A percentile compares a stretch with the other conserved stretches of the same genome.
These are phyloP conservation scores for Chlorociboria aeruginascens DNA, from an alignment of 495 filamentous ascomycete species.

Conservation along the genomic window DNA sequence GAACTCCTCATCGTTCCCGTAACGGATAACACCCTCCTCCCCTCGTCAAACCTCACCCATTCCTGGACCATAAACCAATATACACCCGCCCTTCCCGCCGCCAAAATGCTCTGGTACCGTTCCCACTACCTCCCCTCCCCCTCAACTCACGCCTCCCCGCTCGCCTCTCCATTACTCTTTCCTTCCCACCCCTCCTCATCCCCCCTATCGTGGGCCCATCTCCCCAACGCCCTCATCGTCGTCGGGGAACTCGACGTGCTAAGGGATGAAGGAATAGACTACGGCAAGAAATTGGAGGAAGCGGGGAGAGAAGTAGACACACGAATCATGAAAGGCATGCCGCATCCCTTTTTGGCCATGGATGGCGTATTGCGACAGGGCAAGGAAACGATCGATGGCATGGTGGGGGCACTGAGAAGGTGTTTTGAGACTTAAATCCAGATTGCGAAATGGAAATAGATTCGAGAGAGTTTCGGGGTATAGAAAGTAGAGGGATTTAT, in stretches of 20 bases:
- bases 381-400: conserved; percentile 38
- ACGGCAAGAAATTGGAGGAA: conserved; percentile 34
- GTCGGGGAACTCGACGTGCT: conserved; percentile 46
- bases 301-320: conserved; percentile 37
- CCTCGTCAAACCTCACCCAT: conserved; percentile 24
- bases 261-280: conserved; percentile 38
- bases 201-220: conserved; percentile 28
- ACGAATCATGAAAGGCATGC: conserved; percentile 47
- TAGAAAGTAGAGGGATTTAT: too few relatives aligned
- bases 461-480: too few relatives aligned
- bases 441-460: too few relatives aligned
- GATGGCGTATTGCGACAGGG: conserved; percentile 42
- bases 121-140: conserved; percentile 41
- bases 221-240: conserved; percentile 40
- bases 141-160: conserved; percentile 33
- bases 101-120: conserved; percentile 49
- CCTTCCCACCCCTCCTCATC: conserved; percentile 45
- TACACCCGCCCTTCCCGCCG: conserved; percentile 36
- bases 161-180: conserved; percentile 43
- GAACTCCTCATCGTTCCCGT: conserved; percentile 48
- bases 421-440: conserved; percentile 16
- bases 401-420: conserved; percentile 38
- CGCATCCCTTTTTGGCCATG: conserved; percentile 52
- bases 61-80: conserved; percentile 39
- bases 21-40: conserved; percentile 41